Evolutionary conservation across 1,284 basidiomycete genomes (phyloP).

Genomic region (Malassezia sp.): DNA sequence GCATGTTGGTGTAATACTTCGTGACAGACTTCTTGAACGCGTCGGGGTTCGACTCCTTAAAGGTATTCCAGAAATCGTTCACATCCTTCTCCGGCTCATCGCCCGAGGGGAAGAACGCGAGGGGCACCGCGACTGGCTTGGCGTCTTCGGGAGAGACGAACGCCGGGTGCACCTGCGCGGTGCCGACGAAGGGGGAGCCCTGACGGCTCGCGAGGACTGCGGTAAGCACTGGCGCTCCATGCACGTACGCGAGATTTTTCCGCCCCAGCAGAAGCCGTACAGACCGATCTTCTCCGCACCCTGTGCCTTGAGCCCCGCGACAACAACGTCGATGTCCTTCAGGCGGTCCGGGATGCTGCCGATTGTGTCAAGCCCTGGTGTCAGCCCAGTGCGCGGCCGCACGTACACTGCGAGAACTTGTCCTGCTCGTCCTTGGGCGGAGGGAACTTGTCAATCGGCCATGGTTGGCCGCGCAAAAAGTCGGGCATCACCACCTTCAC

Average conservation of each 20-base stretch:
- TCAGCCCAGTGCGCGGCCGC: too few relatives aligned
- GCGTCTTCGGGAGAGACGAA: constrained; percentile 56
- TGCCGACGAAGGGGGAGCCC: constrained; percentile 27
- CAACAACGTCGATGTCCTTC: constrained; percentile 52
- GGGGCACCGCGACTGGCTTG: constrained; percentile 52
- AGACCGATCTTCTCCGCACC: constrained; percentile 52
- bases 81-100: constrained; percentile 52
- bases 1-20: constrained; percentile 51
- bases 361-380: constrained; percentile 17
- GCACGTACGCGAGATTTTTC: constrained; percentile 21
- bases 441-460: constrained; percentile 53
- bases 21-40: constrained; percentile 54
- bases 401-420: constrained; percentile 51
- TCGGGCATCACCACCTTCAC: constrained; percentile 57
- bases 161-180: constrained; percentile 31
- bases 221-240: too few relatives aligned
- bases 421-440: constrained; percentile 50
- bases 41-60: constrained; percentile 48
- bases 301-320: constrained; percentile 49
- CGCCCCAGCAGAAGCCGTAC: constrained; percentile 50
- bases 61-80: constrained; percentile 51
- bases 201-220: constrained; percentile 21
- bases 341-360: constrained; percentile 50
- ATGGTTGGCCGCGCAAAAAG: constrained; percentile 55
- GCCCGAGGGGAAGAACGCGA: constrained; percentile 56